Conservation (phyloP, 768 basidiomycete species). For the Agrocybe praecox region DNA sequence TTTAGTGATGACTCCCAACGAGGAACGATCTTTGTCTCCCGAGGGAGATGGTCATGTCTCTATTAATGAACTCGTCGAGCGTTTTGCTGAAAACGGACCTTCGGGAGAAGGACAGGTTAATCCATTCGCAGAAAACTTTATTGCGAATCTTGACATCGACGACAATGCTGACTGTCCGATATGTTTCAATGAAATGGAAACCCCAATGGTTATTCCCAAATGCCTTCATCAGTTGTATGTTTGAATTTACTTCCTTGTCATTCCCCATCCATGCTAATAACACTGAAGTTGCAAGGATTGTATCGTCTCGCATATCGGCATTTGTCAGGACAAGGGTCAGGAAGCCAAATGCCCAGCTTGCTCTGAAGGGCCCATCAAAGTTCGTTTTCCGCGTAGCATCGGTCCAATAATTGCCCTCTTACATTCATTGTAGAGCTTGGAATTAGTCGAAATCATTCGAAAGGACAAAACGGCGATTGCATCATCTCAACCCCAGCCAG, state of each 20-base stretch:
- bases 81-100: conserved; percentile 44
- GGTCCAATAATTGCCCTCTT: not conserved
- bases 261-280: not conserved
- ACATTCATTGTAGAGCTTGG: conserved; percentile 43
- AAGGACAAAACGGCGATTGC: conserved; percentile 24
- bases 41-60: conserved; percentile 49
- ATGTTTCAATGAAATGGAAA: conserved; percentile 79
- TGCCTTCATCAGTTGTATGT: conserved; percentile 80
- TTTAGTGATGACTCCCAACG: conserved; percentile 66
- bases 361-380: conserved; percentile 66
- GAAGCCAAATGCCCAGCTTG: conserved; percentile 83
- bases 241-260: not conserved
- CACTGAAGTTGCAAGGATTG: conserved; percentile 81
- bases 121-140: conserved; percentile 63
- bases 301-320: conserved; percentile 71
- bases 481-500: conserved; percentile 37
- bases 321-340: conserved; percentile 70
- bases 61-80: conserved; percentile 60
- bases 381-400: conserved; percentile 15
- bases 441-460: conserved; percentile 65
- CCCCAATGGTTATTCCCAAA: conserved; percentile 66
- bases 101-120: conserved; percentile 32
- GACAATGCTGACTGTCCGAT: conserved; percentile 72
- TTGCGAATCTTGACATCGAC: conserved; percentile 62
- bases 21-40: conserved; percentile 37